Evolutionary conservation across 129 eudicot genomes (phyloP).

Genomic region (Flaveria brownii): DNA sequence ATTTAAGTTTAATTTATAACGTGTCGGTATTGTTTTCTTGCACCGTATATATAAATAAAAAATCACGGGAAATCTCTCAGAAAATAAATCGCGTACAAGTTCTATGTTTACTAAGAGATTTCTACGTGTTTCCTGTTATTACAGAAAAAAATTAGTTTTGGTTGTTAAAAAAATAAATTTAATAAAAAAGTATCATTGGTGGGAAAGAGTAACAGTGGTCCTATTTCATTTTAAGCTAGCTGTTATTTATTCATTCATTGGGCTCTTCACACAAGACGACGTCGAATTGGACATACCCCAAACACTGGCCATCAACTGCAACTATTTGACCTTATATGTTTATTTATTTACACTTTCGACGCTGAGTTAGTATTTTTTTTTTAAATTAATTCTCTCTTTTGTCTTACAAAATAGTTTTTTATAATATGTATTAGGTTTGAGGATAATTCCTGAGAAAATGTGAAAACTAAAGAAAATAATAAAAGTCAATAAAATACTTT

Average conservation of each 20-base stretch:
- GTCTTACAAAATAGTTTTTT: neutral
- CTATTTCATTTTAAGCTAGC: slow-evolving; percentile 1
- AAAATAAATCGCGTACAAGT: too few relatives aligned
- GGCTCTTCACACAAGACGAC: slow-evolving; percentile 48
- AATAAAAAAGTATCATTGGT: too few relatives aligned
- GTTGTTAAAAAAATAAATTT: too few relatives aligned
- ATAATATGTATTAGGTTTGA: too few relatives aligned
- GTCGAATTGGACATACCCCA: slow-evolving; percentile 42
- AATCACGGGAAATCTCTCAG: neutral
- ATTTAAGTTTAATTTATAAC: too few relatives aligned
- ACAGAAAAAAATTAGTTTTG: too few relatives aligned
- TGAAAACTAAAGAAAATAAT: too few relatives aligned
- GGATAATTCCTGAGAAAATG: too few relatives aligned
- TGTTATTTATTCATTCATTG: slow-evolving; percentile 38
- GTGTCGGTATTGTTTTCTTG: too few relatives aligned
- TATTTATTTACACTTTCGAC: slow-evolving; percentile 26
- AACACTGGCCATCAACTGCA: slow-evolving; percentile 7
- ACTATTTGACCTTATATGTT: slow-evolving; percentile 18
- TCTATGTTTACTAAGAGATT: too few relatives aligned
- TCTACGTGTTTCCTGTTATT: too few relatives aligned
- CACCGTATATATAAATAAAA: neutral
- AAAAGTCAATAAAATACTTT: too few relatives aligned
- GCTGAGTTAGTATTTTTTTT: neutral
- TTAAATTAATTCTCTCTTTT: neutral
- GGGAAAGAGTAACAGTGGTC: slow-evolving; percentile 48